Conservation (phyloP, 2,329 filamentous ascomycete species). For the Penicillium oxalicum region DNA sequence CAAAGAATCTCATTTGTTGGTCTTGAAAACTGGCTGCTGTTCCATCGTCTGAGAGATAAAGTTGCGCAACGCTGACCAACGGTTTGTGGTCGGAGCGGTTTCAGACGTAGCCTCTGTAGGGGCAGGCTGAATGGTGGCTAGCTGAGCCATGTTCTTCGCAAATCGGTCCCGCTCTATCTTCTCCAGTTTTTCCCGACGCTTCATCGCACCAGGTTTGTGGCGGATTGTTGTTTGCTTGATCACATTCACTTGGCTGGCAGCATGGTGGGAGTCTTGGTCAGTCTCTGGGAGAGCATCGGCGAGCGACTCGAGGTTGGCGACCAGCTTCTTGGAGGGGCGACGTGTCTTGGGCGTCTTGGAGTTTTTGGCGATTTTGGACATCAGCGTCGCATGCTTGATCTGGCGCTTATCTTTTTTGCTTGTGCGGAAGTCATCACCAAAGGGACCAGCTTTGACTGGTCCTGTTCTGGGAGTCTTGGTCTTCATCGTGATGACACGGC, state of each 20-base stretch:
- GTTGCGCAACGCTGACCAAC: conserved; percentile 74
- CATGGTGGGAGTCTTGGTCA: conserved; percentile 44
- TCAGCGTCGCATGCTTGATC: conserved; percentile 74
- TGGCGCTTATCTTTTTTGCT: conserved; percentile 77
- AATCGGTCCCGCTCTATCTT: conserved; percentile 78
- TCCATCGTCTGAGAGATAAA: conserved; percentile 88
- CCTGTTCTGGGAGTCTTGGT: conserved; percentile 6
- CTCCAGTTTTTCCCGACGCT: conserved; percentile 74
- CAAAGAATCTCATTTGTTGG: conserved; percentile 21
- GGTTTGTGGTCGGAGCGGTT: conserved; percentile 45
- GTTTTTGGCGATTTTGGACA: conserved; percentile 67
- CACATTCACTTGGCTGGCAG: conserved; percentile 55
- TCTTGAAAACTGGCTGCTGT: conserved; percentile 69
- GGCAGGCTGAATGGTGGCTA: conserved; percentile 45
- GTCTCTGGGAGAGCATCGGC: conserved; percentile 71
- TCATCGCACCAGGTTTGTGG: conserved; percentile 71
- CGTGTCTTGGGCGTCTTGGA: conserved; percentile 57
- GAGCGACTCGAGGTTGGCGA: conserved; percentile 66
- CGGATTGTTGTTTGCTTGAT: conserved; percentile 69
- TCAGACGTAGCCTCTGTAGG: conserved; percentile 20
- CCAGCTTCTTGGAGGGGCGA: conserved; percentile 69
- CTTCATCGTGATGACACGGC: background rate
- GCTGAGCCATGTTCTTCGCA: conserved; percentile 70
- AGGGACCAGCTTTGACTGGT: conserved; percentile 9
- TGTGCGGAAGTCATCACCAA: conserved; percentile 52